Evolutionary conservation across 805 yeast species (phyloP).

Genomic region (Candida suzukii): DNA sequence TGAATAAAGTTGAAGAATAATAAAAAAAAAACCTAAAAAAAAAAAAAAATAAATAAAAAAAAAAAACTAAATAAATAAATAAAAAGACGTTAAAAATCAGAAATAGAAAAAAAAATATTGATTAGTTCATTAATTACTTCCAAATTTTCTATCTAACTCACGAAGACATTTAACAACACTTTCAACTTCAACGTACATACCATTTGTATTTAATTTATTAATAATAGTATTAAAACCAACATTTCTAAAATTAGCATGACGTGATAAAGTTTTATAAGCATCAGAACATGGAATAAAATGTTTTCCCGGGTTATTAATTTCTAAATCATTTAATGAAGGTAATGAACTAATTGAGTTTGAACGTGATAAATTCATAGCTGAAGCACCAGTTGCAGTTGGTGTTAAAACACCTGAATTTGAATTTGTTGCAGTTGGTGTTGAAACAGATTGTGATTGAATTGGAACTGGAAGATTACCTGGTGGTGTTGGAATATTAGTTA

Average conservation of each 20-base stretch:
- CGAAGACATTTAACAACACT: conserved; percentile 80
- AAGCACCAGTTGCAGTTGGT: conserved; percentile 1
- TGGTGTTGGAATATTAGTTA: neutral
- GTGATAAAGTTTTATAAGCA: conserved; percentile 78
- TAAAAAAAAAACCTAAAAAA: neutral
- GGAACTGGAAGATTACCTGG: neutral
- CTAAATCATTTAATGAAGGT: conserved; percentile 21
- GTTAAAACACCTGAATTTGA: conserved; percentile 6
- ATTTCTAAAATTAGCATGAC: conserved; percentile 70
- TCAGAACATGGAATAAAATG: conserved; percentile 79
- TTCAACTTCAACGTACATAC: conserved; percentile 89
- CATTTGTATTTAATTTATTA: conserved; percentile 68
- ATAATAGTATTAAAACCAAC: conserved; percentile 72
- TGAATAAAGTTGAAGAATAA: too few relatives aligned
- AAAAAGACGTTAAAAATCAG: neutral
- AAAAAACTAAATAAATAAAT: neutral
- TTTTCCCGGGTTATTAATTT: conserved; percentile 31
- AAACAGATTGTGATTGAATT: conserved; percentile 14
- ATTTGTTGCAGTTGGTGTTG: conserved; percentile 5
- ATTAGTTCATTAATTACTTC: conserved; percentile 13
- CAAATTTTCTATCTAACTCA: conserved; percentile 66
- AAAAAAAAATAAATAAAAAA: neutral
- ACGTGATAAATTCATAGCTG: conserved; percentile 9
- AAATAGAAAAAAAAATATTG: too few relatives aligned
- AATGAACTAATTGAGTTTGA: conserved; percentile 14